A percentile compares a stretch with the other conserved stretches of the same genome.
These are phyloP conservation scores for Amauroascus verrucosus DNA, from an alignment of 2,329 filamentous ascomycete species.

Conservation along the genomic window DNA sequence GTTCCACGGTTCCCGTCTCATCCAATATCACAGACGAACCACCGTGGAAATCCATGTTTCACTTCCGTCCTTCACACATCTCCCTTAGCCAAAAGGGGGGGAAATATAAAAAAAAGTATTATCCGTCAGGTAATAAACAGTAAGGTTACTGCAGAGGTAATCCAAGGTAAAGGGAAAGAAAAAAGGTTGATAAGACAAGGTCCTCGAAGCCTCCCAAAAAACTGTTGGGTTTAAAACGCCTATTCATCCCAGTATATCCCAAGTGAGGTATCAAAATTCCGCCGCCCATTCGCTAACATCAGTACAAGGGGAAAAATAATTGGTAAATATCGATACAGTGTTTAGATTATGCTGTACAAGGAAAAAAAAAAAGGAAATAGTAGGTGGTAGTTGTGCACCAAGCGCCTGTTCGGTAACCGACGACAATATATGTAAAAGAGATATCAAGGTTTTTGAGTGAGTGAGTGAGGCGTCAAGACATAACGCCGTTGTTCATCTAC, in stretches of 20 bases:
- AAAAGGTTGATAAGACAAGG: not conserved
- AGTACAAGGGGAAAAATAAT: not conserved
- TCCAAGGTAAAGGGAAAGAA: too few relatives aligned
- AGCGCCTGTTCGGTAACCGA: not conserved
- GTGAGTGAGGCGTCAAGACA: not conserved
- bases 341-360: not conserved
- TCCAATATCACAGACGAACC: too few relatives aligned
- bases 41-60: too few relatives aligned
- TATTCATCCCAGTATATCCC: not conserved
- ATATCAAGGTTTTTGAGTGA: not conserved
- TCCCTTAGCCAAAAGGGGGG: not conserved
- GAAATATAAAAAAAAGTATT: not conserved
- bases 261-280: slow-evolving; percentile 3
- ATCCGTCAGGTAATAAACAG: not conserved
- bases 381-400: not conserved
- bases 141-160: too few relatives aligned
- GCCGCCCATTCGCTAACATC: slow-evolving; percentile 3
- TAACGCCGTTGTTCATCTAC: slow-evolving; percentile 3
- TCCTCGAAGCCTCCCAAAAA: not conserved
- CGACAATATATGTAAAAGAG: not conserved
- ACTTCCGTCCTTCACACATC: not conserved
- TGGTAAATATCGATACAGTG: not conserved
- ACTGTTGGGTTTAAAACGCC: not conserved
- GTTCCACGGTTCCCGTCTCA: too few relatives aligned
- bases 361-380: not conserved